Conservation (phyloP, 129 eudicot genomes). For the Flaveria robusta region DNA sequence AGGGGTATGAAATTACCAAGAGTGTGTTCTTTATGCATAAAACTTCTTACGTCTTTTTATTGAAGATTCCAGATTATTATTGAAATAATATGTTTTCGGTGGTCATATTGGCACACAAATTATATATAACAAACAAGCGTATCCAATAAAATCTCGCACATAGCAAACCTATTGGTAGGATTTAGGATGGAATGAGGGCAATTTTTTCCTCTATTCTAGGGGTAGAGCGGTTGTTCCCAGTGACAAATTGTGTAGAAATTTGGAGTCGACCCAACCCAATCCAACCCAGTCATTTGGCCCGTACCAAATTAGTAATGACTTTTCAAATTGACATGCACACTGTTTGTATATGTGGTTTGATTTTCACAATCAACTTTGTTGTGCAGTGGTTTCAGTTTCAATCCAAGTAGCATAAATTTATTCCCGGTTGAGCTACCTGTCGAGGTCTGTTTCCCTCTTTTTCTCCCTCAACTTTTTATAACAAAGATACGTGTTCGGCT, state of each 20-base stretch:
- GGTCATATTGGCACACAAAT: neutral
- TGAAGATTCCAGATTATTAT: neutral
- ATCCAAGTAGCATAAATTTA: conserved; percentile 70
- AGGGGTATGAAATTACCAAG: neutral
- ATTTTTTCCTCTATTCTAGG: no score
- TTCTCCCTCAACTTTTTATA: neutral
- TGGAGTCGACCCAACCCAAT: neutral
- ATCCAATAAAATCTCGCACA: no score
- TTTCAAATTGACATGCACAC: neutral
- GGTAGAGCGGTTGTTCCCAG: no score
- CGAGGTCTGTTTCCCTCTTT: conserved; percentile 46
- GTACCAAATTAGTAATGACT: neutral
- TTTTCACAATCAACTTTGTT: conserved; percentile 13
- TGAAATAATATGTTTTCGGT: neutral
- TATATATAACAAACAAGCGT: neutral
- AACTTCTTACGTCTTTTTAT: conserved; percentile 2
- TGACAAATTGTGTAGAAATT: neutral
- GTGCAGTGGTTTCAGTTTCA: conserved; percentile 70
- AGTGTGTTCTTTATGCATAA: neutral
- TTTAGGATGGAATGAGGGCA: no score
- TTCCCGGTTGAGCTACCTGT: conserved; percentile 64
- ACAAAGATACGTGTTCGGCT: neutral
- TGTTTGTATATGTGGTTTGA: neutral
- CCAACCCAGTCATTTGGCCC: neutral
- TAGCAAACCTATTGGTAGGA: no score